Base-by-base conservation (phyloP, 2,329 filamentous ascomycete species). In the Onygena corvina region DNA sequence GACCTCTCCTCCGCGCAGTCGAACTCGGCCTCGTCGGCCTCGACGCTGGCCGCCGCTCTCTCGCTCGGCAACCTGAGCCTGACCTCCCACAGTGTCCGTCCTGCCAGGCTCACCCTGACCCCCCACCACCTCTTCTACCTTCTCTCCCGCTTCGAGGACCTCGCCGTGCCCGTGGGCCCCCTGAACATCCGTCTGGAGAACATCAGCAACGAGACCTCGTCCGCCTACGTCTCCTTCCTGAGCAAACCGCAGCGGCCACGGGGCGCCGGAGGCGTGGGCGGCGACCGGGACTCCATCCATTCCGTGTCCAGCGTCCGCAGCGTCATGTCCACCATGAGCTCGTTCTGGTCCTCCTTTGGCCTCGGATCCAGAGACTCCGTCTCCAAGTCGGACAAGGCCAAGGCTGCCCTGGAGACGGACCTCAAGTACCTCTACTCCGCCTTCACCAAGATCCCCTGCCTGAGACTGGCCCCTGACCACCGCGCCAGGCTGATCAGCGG, bases 141-240 rank as follows among this genome's bases (percentile, higher is more conserved):
- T 27, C 78, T 98, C 49, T 94, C 88, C 50, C 86, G 88, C 49
- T 95, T 96, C 67, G 89, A 95, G 70, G 90, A 95, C 55, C 76
- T 96, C 52, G 81, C 81, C 52, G 92, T 96, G 57, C 76, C 83
- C 54, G 88, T 96, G 54, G 92, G 92, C 3, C 88, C 90, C 27
- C 94, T 95, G 89, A 95, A 92, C 62, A 81, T 98, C 53, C 84
- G 92, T 29, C 72, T 96, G 57, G 92, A 98, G 68, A 95, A 94
- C 64, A 80, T 98, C 40, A 87, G 94, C 66, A 85, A 88, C 59
- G 87, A 87, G 59, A 81, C 82, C 2, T 83, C 86, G 4, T 85
- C 88, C 18, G 82, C 85, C 59, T 96, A 96, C 72, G 88, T 96
- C 46, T 96, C 92, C 3, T 98, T 98, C 64, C 76, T 95, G 54